Base-by-base conservation (phyloP, 306 rosid genomes). In the Urtica urens region DNA sequence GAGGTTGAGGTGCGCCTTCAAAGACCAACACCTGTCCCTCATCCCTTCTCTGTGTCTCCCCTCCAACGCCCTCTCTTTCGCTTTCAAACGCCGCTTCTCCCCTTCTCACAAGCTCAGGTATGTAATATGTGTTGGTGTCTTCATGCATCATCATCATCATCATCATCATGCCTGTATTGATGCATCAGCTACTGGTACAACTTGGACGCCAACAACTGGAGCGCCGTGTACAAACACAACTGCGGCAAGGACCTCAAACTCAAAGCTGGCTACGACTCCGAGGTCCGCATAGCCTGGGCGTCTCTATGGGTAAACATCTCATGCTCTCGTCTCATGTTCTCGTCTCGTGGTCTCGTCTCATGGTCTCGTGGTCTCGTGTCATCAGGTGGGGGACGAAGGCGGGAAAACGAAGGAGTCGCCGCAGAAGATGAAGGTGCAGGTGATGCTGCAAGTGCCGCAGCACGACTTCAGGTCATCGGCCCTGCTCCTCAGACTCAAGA, bases 401-500 rank as follows among this genome's bases (percentile, higher is more conserved):
- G 99, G 99, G 14, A 81, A 77, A 70, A 87, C 92, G 39, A 85
- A 85, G 78, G 70, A 82, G 22, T 88, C 99, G 25, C 99, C 99
- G 1, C 46, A 79, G 99, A 82, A 85, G 81, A 81, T 79, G 95
- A 90, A 85, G 44, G 78, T 81, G 64, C 99, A 90, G 59, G 75
- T 85, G 82, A 90, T 90, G 99, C 93, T 90, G 24, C 99, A 90
- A 67, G 95, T 90, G 57, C 99, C 99, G 43, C 94, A 85, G 45
- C 92, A 85, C 38, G 79, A 81, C 73, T 77, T 90, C 25, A 75
- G 54, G 53, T 81, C 94, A 54, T 72, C 96, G 20, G 78, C 65
- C 45, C 71, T 90, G 59, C 81, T 90, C 94, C 79, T 90, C 73
- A 79, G 96, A 40, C 65, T 90, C 41, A 90, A 90, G 72, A 90